Evolutionary conservation across 176 grass and related monocot species (phyloP), one percentile per base, ranked within the genome.

Genomic region (Poa pratensis): DNA sequence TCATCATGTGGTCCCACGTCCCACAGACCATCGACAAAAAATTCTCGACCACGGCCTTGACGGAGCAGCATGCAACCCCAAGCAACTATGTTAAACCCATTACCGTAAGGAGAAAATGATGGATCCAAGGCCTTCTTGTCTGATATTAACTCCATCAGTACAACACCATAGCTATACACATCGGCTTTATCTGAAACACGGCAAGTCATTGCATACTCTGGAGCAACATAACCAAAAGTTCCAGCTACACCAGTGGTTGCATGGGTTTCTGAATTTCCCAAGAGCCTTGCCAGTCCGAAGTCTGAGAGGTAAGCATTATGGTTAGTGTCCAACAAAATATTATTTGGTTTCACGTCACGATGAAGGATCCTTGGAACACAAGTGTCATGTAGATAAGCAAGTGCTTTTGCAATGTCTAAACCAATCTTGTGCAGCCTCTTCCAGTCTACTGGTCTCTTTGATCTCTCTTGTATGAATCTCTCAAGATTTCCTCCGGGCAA

Each of bases 221-320:
- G 95, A 88, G 95, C 95, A 69, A 97, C 95, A 86, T 97, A 97
- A 68, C 95, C 95, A 88, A 97, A 97, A 50, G 95, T 97, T 64
- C 95, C 95, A 57, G 95, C 95, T 49, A 97, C 95, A 83, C 95
- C 95, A 61, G 95, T 97, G 42, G 95, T 97, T 65, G 95, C 95
- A 70, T 97, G 95, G 64, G 95, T 97, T 94, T 97, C 95, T 40
- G 95, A 97, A 88, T 95, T 97, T 28, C 95, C 95, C 81, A 97
- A 87, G 45, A 97, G 89, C 63, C 95, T 93, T 73, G 95, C 92
- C 88, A 97, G 85, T 64, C 92, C 95, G 50, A 97, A 97, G 86
- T 97, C 95, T 0, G 95, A 97, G 60, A 97, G 89, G 86, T 95
- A 97, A 17, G 92, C 95, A 90, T 88, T 93, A 76, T 75, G 82